These are phyloP conservation scores for Sporobolomyces roseus DNA, from an alignment of 768 basidiomycete species.

Conservation along the genomic window DNA sequence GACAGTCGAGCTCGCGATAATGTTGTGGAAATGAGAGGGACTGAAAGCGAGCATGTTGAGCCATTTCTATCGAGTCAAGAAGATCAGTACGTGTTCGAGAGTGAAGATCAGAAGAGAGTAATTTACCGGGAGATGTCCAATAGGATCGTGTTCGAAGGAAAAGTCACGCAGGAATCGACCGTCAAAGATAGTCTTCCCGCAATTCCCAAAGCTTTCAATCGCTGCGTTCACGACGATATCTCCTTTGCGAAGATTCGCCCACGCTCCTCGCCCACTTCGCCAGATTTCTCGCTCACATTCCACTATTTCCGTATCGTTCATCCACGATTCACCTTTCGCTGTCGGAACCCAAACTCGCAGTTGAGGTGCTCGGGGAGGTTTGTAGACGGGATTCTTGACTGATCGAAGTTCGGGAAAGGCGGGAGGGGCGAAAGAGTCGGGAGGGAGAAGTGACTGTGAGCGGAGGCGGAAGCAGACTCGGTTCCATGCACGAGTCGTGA, in stretches of 20 bases:
- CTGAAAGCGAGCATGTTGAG: constrained; percentile 41
- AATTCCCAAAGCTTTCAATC: constrained; percentile 36
- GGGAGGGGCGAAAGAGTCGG: not conserved
- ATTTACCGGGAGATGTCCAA: constrained; percentile 42
- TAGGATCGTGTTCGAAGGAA: constrained; percentile 31
- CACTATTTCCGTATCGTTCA: constrained; percentile 43
- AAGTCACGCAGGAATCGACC: constrained; percentile 44
- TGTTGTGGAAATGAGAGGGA: constrained; percentile 42
- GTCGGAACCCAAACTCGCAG: constrained; percentile 44
- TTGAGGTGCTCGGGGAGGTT: constrained; percentile 34
- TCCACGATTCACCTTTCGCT: constrained; percentile 29
- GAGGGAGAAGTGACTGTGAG: constrained; percentile 12
- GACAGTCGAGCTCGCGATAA: constrained; percentile 35
- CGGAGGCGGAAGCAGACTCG: constrained; percentile 41
- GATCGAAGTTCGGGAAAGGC: not conserved
- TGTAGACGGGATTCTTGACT: constrained; percentile 23
- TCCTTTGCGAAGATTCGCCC: constrained; percentile 32
- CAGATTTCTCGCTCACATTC: constrained; percentile 43
- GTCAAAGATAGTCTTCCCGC: constrained; percentile 37
- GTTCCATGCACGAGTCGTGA: constrained; percentile 41
- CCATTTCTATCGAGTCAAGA: constrained; percentile 26
- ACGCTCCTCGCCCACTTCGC: constrained; percentile 27
- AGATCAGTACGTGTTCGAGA: no score
- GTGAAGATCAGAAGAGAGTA: no score
- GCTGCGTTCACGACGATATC: constrained; percentile 43